Evolutionary conservation across 1,284 basidiomycete species (phyloP), one percentile per base, ranked within the genome.

Genomic region (Pterulicium gracile): DNA sequence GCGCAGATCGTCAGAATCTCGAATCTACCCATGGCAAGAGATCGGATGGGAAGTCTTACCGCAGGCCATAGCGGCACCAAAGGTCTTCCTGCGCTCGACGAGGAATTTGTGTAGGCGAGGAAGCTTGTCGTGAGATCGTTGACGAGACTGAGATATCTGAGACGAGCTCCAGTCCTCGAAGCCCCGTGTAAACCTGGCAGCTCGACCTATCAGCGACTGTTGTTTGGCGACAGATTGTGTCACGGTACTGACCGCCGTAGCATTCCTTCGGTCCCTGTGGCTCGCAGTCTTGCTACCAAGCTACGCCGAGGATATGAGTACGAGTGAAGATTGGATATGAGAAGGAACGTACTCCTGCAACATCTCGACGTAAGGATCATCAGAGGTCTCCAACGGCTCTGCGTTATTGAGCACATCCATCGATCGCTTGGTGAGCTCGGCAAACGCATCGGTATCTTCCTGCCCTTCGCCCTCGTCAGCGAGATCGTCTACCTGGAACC

Each of bases 401-500:
- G 36, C 4, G 7, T 17, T 13, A 17, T 13, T 7, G 36, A 39
- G 36, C n/a, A 39, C 36, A 7, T 39, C 36, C 36, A 39, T 39
- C 5, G 36, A 39, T 7, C 7, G n/a, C 36, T 39, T 17, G 36
- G 36, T 39, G 7, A 39, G 15, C 7, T 39, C 4, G n/a, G n/a
- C 7, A 18, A 39, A 39, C n/a, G 36, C 36, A 5, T 7, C 36
- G 4, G 36, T 7, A 10, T 13, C 5, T 39, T 7, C 36, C 19
- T 39, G 36, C n/a, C 36, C 5, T 39, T 39, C 36, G n/a, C 36
- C 36, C 19, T 39, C 36, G 19, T 39, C 36, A 7, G 36, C 36
- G 7, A 39, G 36, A 39, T 39, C 36, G 36, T 39, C 36, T 4
- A 39, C 36, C 36, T 39, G 19, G 27, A n/a, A 32, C n/a, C n/a